Evolutionary conservation across 2,329 filamentous ascomycete species (phyloP), one percentile per base, ranked within the genome.

Genomic region (Ceratocystis ficicola): DNA sequence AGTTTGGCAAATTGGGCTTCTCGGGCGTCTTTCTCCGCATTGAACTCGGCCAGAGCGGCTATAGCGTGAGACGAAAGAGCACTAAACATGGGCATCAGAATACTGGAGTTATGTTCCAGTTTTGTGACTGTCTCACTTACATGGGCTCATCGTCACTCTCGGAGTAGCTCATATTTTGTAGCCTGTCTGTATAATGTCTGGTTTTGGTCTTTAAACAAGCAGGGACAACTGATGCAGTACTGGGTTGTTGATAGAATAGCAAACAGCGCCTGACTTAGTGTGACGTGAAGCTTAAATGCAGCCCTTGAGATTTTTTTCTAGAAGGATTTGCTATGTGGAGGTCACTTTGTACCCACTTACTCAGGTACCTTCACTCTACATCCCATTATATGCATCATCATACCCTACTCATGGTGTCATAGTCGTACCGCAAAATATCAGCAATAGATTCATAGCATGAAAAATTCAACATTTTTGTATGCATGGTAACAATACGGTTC

Each of bases 41-140:
- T 87, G 76, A 94, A 93, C 69, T 86, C 81, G 73, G 86, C 81
- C 67, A 93, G 79, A n/a, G 86, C 86, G 30, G 81, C 81, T 52
- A 92, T 79, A 2, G 89, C 81, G 68, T 82, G 79, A 46, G 81
- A 77, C 5, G 88, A 88, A 68, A 94, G 83, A 67, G 80, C 78
- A 68, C 85, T 87, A 63, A 30, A n/a, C 15, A 17, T 59, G 12
- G 28, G 20, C 55, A 59, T 59, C 5, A 20, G 22, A 41, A 50
- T 67, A 63, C 10, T 30, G 32, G 28, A 50, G n/a, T 2, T 32
- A 32, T 22, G 15, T 41, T 41, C 12, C 12, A 46, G 15, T 30
- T 15, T 41, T 44, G n/a, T 44, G n/a, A 50, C 41, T 28, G 62
- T 36, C 55, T 6, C 44, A 69, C 77, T 75, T 74, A 81, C 80